Percentiles rank a stretch among this genome's conserved stretches.
phyloP scores from a whole-genome alignment of 495 filamentous ascomycete genomes.

The Pyrenula massariospora region DNA sequence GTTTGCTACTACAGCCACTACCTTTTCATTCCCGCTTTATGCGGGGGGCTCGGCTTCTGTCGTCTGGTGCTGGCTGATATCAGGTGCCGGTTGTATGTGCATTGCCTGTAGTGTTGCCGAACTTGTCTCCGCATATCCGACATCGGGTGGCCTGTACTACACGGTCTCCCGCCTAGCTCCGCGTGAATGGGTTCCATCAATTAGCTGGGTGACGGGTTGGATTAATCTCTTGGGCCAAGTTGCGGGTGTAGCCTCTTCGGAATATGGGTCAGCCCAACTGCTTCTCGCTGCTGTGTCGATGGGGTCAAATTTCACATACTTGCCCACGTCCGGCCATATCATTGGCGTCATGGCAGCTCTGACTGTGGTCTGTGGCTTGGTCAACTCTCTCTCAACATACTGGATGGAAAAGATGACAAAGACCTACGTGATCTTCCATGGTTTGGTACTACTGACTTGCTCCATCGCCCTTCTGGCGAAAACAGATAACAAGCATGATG shows the following conservation, averaged over 20 bases:
- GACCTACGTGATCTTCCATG: constrained; percentile 53
- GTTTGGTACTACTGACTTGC: constrained; percentile 43
- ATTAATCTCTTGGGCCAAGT: constrained; percentile 57
- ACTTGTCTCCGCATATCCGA: constrained; percentile 41
- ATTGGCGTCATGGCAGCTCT: constrained; percentile 51
- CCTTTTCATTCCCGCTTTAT: constrained; percentile 45
- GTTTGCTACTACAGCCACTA: constrained; percentile 49
- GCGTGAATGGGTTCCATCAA: constrained; percentile 23
- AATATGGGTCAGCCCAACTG: constrained; percentile 58
- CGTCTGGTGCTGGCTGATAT: constrained; percentile 56
- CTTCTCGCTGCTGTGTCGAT: constrained; percentile 56
- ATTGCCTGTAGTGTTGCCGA: constrained; percentile 46
- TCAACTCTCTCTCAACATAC: constrained; percentile 49
- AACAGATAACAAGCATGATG: constrained; percentile 45
- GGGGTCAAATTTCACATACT: constrained; percentile 41
- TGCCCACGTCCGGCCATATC: constrained; percentile 37
- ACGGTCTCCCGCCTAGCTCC: constrained; percentile 28
- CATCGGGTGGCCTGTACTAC: constrained; percentile 40
- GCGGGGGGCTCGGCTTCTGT: constrained; percentile 48
- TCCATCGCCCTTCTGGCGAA: constrained; percentile 47
- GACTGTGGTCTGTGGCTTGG: constrained; percentile 38
- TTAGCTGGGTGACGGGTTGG: constrained; percentile 44
- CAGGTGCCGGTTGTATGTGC: constrained; percentile 50
- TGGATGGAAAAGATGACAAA: constrained; percentile 55
- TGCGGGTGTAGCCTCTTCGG: constrained; percentile 51